These are phyloP conservation scores for Boletus sp. DNA, from an alignment of 1,284 basidiomycete species.

Conservation along the genomic window DNA sequence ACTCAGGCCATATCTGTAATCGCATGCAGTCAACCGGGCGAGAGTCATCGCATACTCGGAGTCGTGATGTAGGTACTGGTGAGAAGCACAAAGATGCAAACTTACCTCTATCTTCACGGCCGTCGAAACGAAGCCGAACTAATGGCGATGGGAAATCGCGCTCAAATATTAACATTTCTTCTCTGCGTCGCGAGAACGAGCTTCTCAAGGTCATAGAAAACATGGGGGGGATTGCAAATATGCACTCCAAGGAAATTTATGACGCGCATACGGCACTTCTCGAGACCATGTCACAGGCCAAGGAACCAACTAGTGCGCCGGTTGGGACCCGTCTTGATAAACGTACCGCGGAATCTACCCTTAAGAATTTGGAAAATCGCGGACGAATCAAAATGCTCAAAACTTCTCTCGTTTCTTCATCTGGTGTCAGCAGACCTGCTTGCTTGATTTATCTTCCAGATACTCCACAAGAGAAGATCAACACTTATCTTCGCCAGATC, in stretches of 20 bases:
- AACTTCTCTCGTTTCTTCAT: slow-evolving; percentile 56
- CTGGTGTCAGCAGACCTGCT: slow-evolving; percentile 56
- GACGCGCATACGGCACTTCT: slow-evolving; percentile 65
- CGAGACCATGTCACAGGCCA: slow-evolving; percentile 54
- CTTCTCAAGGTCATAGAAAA: slow-evolving; percentile 63
- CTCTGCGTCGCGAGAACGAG: slow-evolving; percentile 78
- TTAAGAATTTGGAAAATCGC: slow-evolving; percentile 61
- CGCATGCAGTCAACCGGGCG: background rate
- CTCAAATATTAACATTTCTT: slow-evolving; percentile 65
- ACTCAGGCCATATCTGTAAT: slow-evolving; percentile 1
- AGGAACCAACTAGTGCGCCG: slow-evolving; percentile 68
- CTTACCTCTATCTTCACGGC: slow-evolving; percentile 13
- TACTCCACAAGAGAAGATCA: slow-evolving; percentile 52
- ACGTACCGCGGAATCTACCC: slow-evolving; percentile 63
- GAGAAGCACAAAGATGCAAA: slow-evolving; percentile 25
- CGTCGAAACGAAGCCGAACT: slow-evolving; percentile 31
- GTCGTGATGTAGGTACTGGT: background rate
- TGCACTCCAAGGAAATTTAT: slow-evolving; percentile 67
- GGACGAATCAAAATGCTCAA: slow-evolving; percentile 68
- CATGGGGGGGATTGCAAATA: slow-evolving; percentile 65
- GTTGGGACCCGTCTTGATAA: slow-evolving; percentile 72
- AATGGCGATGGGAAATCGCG: slow-evolving; percentile 30
- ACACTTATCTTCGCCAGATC: slow-evolving; percentile 56
- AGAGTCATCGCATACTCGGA: slow-evolving; percentile 1
- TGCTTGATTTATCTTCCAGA: slow-evolving; percentile 65